Base-by-base conservation (phyloP, 148 eudicot genomes). In the Tetragonia tetragonoides region DNA sequence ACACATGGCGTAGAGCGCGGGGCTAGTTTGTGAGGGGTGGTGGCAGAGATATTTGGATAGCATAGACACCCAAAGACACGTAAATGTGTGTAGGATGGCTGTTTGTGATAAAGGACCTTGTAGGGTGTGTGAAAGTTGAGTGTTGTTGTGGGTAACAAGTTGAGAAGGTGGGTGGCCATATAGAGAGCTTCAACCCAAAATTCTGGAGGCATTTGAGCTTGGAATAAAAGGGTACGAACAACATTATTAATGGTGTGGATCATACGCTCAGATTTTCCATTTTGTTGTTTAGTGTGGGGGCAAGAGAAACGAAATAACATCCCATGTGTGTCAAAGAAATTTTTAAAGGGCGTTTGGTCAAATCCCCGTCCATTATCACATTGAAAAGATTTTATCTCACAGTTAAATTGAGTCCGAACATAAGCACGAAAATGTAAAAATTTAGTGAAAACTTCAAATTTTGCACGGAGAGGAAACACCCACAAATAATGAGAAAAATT, bases 261-360 rank as follows among this genome's bases (percentile, higher is more conserved):
- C 8, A 75, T 75, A 14, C 70, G 18, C 44, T 75, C 70, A 5
- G 42, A 60, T 64, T 75, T 75, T 3, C 78, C 70, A 46, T 63
- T 63, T 63, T 75, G 70, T 63, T 63, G 70, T 16, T 60, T 63
- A 5, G 68, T 64, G 14, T 75, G 70, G 3, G 70, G 70, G 38
- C 70, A 75, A 20, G 53, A 74, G 2, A 59, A 18, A 16, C 37
- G 53, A n/a, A 42, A 9, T 10, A 57, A 6, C 8, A 63, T 3
- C 1, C 53, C 51, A 21, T 38, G 16, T 7, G 34, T 10, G 17
- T 7, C 23, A 1, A 74, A 17, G n/a, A 9, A 23, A 3, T 21
- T n/a, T 2, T 42, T 41, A 10, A 61, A 41, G 12, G 68, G 51
- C 8, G 7, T 21, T 21, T 74, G 61, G 24, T 61, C 28, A 39